Base-by-base conservation (phyloP, 495 filamentous ascomycete genomes). In the Penicillium steckii region DNA sequence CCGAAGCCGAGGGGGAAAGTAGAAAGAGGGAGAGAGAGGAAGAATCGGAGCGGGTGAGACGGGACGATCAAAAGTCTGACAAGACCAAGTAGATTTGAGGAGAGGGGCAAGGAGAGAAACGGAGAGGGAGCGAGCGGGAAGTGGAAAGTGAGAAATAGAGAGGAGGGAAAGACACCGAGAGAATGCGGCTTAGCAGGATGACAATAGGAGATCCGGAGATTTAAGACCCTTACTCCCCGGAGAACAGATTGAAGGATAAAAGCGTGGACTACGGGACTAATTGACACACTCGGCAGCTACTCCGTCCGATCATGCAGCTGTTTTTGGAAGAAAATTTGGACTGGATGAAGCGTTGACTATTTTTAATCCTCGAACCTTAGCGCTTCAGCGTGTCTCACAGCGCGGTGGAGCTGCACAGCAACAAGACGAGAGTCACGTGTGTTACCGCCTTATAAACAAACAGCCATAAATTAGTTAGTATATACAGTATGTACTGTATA, bases 351-450 rank as follows among this genome's bases (percentile, higher is more conserved):
- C 50, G 55, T 59, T n/a, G n/a, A n/a, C n/a, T 62, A 62, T 62
- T 62, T 62, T 62, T 62, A 53, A 32, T 22, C 18, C 18, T 32
- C 21, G 44, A 33, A 32, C 26, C 19, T 56, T 59, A 61, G 55
- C 49, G 57, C 54, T 48, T 60, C 44, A 22, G 21, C 50, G 56
- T 62, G 56, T 62, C 59, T 59, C 54, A 61, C 47, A 33, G 30
- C 46, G 41, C 45, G 25, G 55, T 53, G 54, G 53, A 57, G 46
- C 42, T n/a, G n/a, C n/a, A n/a, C n/a, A n/a, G n/a, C n/a, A n/a
- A n/a, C n/a, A n/a, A n/a, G n/a, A n/a, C n/a, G n/a, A n/a, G n/a
- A n/a, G n/a, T n/a, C n/a, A n/a, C n/a, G n/a, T n/a, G n/a, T n/a
- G n/a, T n/a, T n/a, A n/a, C n/a, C n/a, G n/a, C n/a, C n/a, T n/a